Evolutionary conservation across 768 basidiomycete species (phyloP), one percentile per base, ranked within the genome.

Genomic region (Piloderma croceum): DNA sequence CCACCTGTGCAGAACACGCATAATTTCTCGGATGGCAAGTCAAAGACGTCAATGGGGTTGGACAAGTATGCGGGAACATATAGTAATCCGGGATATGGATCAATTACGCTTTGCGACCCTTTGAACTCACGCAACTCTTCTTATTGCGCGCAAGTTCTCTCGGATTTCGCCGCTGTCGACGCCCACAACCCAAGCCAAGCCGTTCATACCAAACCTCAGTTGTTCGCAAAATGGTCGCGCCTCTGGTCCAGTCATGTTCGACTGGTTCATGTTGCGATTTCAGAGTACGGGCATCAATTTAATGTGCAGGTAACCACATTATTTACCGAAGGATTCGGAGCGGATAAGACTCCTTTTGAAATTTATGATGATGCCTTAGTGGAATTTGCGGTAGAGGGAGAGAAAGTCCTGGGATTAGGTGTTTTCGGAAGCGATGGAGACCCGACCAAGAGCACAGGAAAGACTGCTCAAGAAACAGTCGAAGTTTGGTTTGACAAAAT

Each of bases 311-410:
- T 52, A 3, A 54, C 61, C 5, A 48, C 48, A 2, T 48, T 68
- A 3, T 69, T 62, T 45, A 60, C 65, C 1, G 19, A 59, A 0
- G 68, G 70, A 4, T 70, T 62, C 34, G 69, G 71, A 12, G 52
- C 44, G 18, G 59, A 69, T 33, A 37, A 23, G 19, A 62, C 52
- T 5, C 63, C 67, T 7, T 69, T 58, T 15, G 58, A 60, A n/a
- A 53, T 29, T 20, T 13, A 10, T 15, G 42, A 37, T 20, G n/a
- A n/a, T 35, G 9, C 27, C 15, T 9, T 29, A 9, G 55, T 46
- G 1, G 51, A 50, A n/a, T 61, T 65, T 22, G 48, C 54, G 11
- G 25, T 60, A 1, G 44, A 56, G 29, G 52, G 51, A 1, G 60
- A 52, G 7, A 17, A 46, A 31, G 55, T 65, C 15, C 40, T 56